A percentile compares a stretch with the other conserved stretches of the same genome.
These are phyloP conservation scores for Lolium perenne DNA, from an alignment of 176 grass and related monocot genomes.

Conservation along the genomic window DNA sequence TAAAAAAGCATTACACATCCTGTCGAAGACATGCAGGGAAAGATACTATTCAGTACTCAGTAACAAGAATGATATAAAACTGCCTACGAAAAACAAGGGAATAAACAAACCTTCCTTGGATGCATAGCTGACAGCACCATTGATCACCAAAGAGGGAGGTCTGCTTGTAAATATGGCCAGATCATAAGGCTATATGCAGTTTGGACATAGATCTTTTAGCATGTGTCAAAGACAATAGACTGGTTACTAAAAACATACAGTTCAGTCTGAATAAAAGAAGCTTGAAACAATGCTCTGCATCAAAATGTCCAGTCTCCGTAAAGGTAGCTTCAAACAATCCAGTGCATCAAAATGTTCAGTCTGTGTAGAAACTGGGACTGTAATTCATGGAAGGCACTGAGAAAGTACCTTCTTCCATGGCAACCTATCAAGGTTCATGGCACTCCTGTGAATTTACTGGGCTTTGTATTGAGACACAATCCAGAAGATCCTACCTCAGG, in stretches of 20 bases:
- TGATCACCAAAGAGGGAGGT: constrained; percentile 60
- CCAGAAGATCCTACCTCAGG: too few species aligned
- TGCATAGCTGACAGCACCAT: constrained; percentile 50
- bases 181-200: constrained; percentile 56
- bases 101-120: constrained; percentile 65
- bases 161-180: constrained; percentile 63
- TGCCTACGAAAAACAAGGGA: constrained; percentile 27
- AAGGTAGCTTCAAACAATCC: not conserved
- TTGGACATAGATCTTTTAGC: constrained; percentile 47
- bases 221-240: constrained; percentile 17
- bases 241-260: not conserved
- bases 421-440: too few species aligned
- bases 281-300: not conserved
- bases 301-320: not conserved
- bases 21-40: not conserved
- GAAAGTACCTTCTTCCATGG: too few species aligned
- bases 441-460: too few species aligned
- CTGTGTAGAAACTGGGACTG: not conserved
- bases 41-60: not conserved
- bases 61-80: not conserved
- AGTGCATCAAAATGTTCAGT: not conserved
- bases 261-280: not conserved
- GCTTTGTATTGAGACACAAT: too few species aligned
- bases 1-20: too few species aligned
- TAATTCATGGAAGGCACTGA: too few species aligned